These are phyloP conservation scores for Sanghuangporus weigelae DNA, from an alignment of 1,284 basidiomycete species.

Conservation along the genomic window DNA sequence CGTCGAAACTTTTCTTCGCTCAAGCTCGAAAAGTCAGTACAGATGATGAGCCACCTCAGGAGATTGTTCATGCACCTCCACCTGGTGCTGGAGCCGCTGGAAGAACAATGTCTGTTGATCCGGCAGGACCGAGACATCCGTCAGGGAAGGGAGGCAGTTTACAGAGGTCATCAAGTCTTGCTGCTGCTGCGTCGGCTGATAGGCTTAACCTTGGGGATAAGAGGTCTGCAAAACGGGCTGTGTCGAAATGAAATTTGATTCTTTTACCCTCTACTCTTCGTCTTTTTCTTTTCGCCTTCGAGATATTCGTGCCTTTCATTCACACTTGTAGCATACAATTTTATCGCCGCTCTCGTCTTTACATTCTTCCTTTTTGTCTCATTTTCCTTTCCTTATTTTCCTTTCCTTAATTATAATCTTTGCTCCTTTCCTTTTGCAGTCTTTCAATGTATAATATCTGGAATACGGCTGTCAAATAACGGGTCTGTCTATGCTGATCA, in stretches of 20 bases:
- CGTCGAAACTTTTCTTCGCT: constrained; percentile 86
- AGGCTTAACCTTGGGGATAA: background rate
- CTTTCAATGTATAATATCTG: no score
- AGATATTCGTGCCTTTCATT: no score
- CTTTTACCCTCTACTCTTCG: background rate
- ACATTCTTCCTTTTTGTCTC: no score
- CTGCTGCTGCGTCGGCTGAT: background rate
- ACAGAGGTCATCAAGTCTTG: constrained; percentile 3
- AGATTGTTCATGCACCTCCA: background rate
- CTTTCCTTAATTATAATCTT: no score
- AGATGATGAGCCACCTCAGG: constrained; percentile 26
- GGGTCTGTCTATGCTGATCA: background rate
- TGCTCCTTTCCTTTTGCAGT: no score
- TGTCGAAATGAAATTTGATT: constrained; percentile 9
- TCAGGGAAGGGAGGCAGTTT: constrained; percentile 1
- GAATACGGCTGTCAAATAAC: no score
- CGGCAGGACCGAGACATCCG: background rate
- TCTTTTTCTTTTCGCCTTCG: background rate
- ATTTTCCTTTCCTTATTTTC: no score
- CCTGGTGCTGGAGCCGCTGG: background rate
- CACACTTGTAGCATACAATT: no score
- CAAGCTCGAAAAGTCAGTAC: constrained; percentile 76
- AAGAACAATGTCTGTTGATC: constrained; percentile 1
- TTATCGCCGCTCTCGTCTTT: no score
- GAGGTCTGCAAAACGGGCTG: constrained; percentile 6